phyloP scores from a whole-genome alignment of 805 yeast species.

The Dipodascus albidus region DNA sequence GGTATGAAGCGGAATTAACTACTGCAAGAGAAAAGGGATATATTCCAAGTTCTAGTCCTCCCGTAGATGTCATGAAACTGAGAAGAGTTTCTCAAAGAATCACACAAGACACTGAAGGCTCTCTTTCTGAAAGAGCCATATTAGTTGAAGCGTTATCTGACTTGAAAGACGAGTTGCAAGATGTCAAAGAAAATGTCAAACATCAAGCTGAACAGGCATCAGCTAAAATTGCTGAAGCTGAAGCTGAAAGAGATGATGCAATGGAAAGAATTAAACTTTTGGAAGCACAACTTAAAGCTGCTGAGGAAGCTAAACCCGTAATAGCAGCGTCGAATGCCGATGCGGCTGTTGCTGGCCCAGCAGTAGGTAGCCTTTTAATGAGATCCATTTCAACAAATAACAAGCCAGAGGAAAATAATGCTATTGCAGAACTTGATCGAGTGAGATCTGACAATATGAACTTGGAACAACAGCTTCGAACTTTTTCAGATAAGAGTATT shows the following conservation, averaged over 20 bases:
- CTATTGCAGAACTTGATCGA: background rate
- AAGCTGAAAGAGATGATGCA: slow-evolving; percentile 15
- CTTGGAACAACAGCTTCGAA: slow-evolving; percentile 16
- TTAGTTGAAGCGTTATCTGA: slow-evolving; percentile 18
- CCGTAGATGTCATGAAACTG: slow-evolving; percentile 17
- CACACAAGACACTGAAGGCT: slow-evolving; percentile 15
- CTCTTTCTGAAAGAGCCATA: slow-evolving; percentile 19
- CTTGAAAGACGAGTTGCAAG: slow-evolving; percentile 18
- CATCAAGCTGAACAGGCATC: slow-evolving; percentile 20
- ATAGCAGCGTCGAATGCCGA: background rate
- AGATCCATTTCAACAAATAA: background rate
- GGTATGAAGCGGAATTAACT: slow-evolving; percentile 21
- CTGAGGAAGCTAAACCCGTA: background rate
- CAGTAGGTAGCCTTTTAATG: background rate
- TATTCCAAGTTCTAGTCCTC: slow-evolving; percentile 18
- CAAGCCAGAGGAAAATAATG: background rate
- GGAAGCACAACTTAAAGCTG: background rate
- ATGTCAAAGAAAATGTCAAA: slow-evolving; percentile 15
- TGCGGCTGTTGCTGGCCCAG: slow-evolving; percentile 5
- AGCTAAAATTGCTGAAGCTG: slow-evolving; percentile 13
- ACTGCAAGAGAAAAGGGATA: slow-evolving; percentile 19
- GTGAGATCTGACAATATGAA: slow-evolving; percentile 9
- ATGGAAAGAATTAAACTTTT: background rate
- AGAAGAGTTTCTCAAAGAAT: slow-evolving; percentile 19
- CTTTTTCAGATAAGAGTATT: slow-evolving; percentile 12